Base-by-base conservation (phyloP, 371 early-diverging fungal species). In the Choanephora cucurbitarum region DNA sequence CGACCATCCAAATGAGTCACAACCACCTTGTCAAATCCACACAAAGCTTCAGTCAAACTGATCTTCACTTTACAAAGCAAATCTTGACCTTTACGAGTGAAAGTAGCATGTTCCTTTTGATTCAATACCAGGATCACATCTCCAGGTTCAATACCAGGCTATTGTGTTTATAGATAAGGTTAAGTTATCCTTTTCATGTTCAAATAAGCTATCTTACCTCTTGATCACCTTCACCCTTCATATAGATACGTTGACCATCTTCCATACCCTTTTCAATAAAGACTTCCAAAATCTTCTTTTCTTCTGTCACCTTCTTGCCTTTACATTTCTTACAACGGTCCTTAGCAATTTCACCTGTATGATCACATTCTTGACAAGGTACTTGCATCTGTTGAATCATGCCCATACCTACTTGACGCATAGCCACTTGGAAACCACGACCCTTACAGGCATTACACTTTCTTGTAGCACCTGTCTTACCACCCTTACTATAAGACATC, bases 311-410 rank as follows among this genome's bases (percentile, higher is more conserved):
- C 69, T 93, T 92, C 68, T 83, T 82, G 44, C 94, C 96, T 56
- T 85, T 82, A 75, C 96, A 96, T 41, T 75, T 79, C 70, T 90
- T 92, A 81, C 96, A 96, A 48, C 85, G 72, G 70, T 94, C 92
- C 77, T 92, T 92, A 34, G 86, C 87, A 28, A 73, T 40, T 41
- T 57, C 49, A 24, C 73, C 66, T 18, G 58, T 64, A 44, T 60
- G 64, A 49, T 61, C 55, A 45, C 73, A 69, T 28, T 65, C 59
- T 3, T 18, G 34, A 55, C 66, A 67, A 53, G 57, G 58, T 6
- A 58, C 52, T 83, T 96, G 95, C 88, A 97, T 93, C 79, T 97
- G 98, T 81, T 98, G 98, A 86, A 98, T 91, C 87, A 90, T 87
- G 42, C 84, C 85, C 53, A 97, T 96, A 32, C 97, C 99, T 58